Conservation (phyloP, 257 asterid genomes). For the Lithospermum erythrorhizon region DNA sequence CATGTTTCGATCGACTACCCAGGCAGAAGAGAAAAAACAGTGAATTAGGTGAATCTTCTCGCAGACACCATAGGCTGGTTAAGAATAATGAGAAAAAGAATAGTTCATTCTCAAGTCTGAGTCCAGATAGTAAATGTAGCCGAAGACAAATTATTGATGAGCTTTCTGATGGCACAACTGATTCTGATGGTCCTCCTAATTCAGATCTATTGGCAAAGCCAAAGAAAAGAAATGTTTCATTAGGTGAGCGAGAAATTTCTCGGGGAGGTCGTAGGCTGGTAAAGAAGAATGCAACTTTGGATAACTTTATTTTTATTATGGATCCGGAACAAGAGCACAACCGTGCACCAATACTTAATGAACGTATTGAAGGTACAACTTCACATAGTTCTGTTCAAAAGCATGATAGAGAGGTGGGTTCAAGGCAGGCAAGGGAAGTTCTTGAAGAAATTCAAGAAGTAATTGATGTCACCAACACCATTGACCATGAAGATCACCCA, state of each 20-base stretch:
- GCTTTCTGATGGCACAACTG: neutral
- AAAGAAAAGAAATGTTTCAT: constrained; percentile 7
- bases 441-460: constrained; percentile 19
- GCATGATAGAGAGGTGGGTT: constrained; percentile 18
- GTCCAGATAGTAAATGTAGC: neutral
- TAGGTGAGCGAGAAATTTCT: constrained; percentile 12
- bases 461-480: constrained; percentile 18
- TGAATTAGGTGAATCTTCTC: constrained; percentile 18
- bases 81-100: neutral
- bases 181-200: neutral
- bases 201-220: neutral
- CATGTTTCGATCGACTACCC: constrained; percentile 21
- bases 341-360: constrained; percentile 11
- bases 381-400: constrained; percentile 17
- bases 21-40: constrained; percentile 33
- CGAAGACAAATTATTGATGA: neutral
- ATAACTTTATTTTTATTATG: constrained; percentile 21
- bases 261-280: constrained; percentile 41
- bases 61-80: constrained; percentile 5
- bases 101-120: neutral
- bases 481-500: constrained; percentile 17
- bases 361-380: constrained; percentile 13
- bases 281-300: constrained; percentile 31
- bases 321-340: constrained; percentile 23
- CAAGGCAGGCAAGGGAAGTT: constrained; percentile 15